Evolutionary conservation across 148 eudicot genomes (phyloP), one percentile per base, ranked within the genome.

Genomic region (Agrostemma githago): DNA sequence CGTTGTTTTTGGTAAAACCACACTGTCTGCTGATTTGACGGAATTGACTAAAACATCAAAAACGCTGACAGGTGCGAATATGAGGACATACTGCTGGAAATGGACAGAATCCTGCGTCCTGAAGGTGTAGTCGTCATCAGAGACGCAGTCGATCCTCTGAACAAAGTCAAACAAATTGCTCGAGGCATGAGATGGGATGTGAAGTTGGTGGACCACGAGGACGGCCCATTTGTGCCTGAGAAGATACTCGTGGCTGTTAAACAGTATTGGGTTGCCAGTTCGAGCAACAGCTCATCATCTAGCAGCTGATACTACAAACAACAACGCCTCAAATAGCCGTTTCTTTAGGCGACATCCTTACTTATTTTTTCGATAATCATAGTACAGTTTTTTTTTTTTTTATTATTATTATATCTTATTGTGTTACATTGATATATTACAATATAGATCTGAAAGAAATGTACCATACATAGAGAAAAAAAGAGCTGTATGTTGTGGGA

Each of bases 101-200:
- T 91, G 93, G 97, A 91, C 83, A 84, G 97, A 5, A 89, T 91
- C 74, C 75, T 91, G 62, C 87, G 97, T 15, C 93, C 97, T 11
- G 92, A 91, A 82, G 97, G 97, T 43, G 68, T 82, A 19, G 92
- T 89, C 39, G 88, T 91, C 76, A 77, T 91, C 65, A 80, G 91
- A 62, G 97, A 91, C 17, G 90, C 85, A 77, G 90, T 91, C 40
- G 90, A 89, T 53, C 88, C 87, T 17, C 81, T 91, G 21, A 89
- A 82, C 82, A 89, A 86, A 72, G 90, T 91, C 74, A 81, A 77
- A 72, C 80, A 84, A 71, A 83, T 91, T 11, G 87, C 83, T 8
- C 81, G 89, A n/a, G 97, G 92, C 14, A 89, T 91, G 97, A 87
- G 90, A 79, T 89, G 92, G 93, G 88, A 91, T 57, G 67, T 84